Base-by-base conservation (phyloP, 192 early-diverging fungal species). In the Rhizophagus sp. region DNA sequence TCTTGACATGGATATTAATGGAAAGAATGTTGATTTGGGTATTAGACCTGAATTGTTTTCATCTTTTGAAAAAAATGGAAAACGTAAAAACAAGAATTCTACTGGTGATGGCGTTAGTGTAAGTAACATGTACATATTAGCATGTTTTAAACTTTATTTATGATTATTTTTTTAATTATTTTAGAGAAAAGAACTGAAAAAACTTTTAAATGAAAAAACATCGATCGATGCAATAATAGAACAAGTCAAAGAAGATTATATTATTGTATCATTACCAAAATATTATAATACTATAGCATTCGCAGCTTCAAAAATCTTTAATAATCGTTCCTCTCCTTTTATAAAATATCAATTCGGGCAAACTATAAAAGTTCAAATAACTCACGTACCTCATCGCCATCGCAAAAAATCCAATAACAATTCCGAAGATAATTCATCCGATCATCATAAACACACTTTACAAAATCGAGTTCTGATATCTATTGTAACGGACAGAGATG, bases 181-280 rank as follows among this genome's bases (percentile, higher is more conserved):
- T 15, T 81, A 87, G 69, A 67, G 81, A 4, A 72, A 69, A 13
- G 57, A 61, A 7, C 66, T 82, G 24, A 76, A 76, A 33, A 82
- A 83, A 49, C 83, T 85, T 62, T 80, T 86, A 24, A 82, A 84
- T 62, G 61, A 76, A 24, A 82, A 83, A 9, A 83, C 77, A 49
- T 15, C 73, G 39, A 36, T 92, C 12, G 92, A 92, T 36, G 85
- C 89, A 33, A 84, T 88, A 30, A 88, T 96, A 50, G 90, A 93
- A 77, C 75, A 94, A 15, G 88, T 96, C 73, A 96, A 95, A 85
- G 89, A 95, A 36, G 92, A 93, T 81, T 96, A 96, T 77, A 68
- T 91, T 30, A 88, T 96, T 33, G 72, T 94, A 13, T 88, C 90
- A 6, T 68, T 96, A 72, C 93, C 95, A 1, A 76, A 79, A 44